Percentiles rank a stretch among this genome's conserved stretches.
Evolutionary conservation across 306 rosid species (phyloP).

Genomic region (Neltuma alba): DNA sequence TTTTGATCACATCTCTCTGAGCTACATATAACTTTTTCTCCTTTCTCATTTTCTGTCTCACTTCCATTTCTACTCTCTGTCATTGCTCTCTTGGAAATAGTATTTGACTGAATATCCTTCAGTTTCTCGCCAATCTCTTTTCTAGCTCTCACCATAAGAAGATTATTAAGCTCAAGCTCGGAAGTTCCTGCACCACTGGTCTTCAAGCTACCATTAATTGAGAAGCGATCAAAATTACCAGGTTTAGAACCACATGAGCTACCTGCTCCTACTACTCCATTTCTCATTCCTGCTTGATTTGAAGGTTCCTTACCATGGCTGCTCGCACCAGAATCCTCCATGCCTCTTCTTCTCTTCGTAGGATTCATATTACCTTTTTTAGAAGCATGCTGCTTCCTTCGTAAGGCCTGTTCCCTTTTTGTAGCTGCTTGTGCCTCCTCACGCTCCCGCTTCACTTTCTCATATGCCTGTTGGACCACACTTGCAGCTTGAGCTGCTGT

Average conservation of each 20-base stretch:
- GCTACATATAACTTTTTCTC: conserved; percentile 22
- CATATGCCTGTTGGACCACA: conserved; percentile 89
- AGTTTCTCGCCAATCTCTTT: conserved; percentile 52
- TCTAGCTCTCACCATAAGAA: conserved; percentile 53
- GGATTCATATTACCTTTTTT: conserved; percentile 57
- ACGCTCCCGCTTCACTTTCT: conserved; percentile 89
- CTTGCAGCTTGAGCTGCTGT: conserved; percentile 83
- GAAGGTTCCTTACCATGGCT: conserved; percentile 40
- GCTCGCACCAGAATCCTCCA: conserved; percentile 51
- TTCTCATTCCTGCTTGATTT: conserved; percentile 49
- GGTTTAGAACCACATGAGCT: conserved; percentile 38
- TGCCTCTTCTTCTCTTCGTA: conserved; percentile 68
- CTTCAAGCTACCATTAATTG: conserved; percentile 37
- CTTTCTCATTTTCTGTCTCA: conserved; percentile 25
- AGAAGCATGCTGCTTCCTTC: conserved; percentile 64
- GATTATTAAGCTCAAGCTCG: conserved; percentile 46
- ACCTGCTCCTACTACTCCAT: conserved; percentile 44
- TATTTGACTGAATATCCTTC: conserved; percentile 45
- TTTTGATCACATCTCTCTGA: conserved; percentile 37
- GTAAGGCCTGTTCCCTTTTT: conserved; percentile 58
- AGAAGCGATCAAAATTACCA: conserved; percentile 29
- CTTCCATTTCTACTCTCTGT: conserved; percentile 33
- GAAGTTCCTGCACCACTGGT: conserved; percentile 43
- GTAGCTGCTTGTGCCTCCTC: conserved; percentile 87
- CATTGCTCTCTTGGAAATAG: conserved; percentile 30